A percentile compares a stretch with the other conserved stretches of the same genome.
Conservation (phyloP, 495 filamentous ascomycete genomes). For the Letharia lupina region DNA sequence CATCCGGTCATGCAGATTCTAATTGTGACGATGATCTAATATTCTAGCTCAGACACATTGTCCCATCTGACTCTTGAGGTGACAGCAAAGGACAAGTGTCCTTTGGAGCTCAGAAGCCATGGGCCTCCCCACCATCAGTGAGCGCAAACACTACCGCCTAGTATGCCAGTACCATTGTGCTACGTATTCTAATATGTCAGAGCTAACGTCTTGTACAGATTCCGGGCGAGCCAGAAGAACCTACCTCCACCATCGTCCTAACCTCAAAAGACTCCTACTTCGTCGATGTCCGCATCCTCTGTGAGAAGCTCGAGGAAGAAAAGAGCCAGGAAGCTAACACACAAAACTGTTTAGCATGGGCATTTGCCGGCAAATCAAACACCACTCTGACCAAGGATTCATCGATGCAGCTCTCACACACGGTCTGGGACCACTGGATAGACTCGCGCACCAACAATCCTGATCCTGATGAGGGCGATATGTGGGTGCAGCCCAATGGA, state of each 20-base stretch:
- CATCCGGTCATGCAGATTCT: neutral
- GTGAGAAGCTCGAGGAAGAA: constrained; percentile 6
- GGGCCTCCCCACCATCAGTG: constrained; percentile 21
- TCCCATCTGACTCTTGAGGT: neutral
- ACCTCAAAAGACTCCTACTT: constrained; percentile 41
- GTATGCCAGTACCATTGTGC: constrained; percentile 8
- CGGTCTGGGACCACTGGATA: constrained; percentile 45
- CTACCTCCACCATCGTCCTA: constrained; percentile 30
- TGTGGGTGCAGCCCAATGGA: constrained; percentile 34
- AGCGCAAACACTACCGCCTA: constrained; percentile 22
- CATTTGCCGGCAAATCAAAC: constrained; percentile 43
- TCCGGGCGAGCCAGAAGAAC: constrained; percentile 22
- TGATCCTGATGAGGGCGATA: constrained; percentile 44
- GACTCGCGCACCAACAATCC: constrained; percentile 36
- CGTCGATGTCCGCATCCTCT: constrained; percentile 43
- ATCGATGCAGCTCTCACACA: constrained; percentile 24
- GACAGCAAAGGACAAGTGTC: neutral
- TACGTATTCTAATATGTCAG: neutral
- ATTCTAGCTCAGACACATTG: neutral
- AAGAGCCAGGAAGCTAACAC: constrained; percentile 13
- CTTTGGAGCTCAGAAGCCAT: neutral
- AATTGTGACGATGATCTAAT: neutral
- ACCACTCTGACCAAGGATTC: constrained; percentile 10
- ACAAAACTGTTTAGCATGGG: constrained; percentile 34
- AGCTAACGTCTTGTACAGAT: constrained; percentile 13